These are phyloP conservation scores for Mycosarcoma maydis DNA, from an alignment of 1,284 basidiomycete species.

Conservation along the genomic window DNA sequence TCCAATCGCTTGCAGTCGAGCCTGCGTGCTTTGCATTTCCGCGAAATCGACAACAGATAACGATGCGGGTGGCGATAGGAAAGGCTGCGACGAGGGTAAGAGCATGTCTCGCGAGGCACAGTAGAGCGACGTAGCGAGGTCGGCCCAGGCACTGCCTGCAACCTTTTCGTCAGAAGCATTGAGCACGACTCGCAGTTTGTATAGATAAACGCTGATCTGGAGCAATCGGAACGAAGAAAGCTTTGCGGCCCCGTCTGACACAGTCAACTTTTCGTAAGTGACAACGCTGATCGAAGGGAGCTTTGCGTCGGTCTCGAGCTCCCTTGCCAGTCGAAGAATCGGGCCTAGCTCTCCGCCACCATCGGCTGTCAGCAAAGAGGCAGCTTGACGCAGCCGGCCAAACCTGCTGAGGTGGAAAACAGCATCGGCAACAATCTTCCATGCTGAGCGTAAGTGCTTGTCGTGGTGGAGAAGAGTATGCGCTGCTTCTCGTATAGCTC, in stretches of 20 bases:
- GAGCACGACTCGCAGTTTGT: conserved; percentile 59
- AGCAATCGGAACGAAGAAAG: conserved; percentile 21
- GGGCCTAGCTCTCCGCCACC: conserved; percentile 11
- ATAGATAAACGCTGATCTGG: conserved; percentile 47
- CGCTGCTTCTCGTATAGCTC: conserved; percentile 73
- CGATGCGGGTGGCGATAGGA: conserved; percentile 65
- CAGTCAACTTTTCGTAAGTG: conserved; percentile 14
- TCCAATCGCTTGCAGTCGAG: conserved; percentile 72
- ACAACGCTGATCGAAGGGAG: conserved; percentile 53
- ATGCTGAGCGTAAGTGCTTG: conserved; percentile 69
- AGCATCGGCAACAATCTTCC: conserved; percentile 88
- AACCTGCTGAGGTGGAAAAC: conserved; percentile 70
- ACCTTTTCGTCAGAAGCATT: conserved; percentile 51
- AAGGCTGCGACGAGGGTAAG: conserved; percentile 60
- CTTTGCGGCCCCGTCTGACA: background rate
- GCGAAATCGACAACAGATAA: conserved; percentile 69
- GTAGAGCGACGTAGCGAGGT: conserved; percentile 58
- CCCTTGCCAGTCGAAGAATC: conserved; percentile 36
- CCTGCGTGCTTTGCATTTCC: conserved; percentile 68
- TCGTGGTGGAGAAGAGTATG: conserved; percentile 72
- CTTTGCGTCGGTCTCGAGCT: conserved; percentile 51
- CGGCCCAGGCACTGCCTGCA: conserved; percentile 60
- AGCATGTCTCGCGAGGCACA: conserved; percentile 23
- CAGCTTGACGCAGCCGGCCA: conserved; percentile 12
- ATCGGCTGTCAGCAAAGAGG: conserved; percentile 1